Base-by-base conservation (phyloP, 176 grass and related monocot genomes). In the Musa beccarii region DNA sequence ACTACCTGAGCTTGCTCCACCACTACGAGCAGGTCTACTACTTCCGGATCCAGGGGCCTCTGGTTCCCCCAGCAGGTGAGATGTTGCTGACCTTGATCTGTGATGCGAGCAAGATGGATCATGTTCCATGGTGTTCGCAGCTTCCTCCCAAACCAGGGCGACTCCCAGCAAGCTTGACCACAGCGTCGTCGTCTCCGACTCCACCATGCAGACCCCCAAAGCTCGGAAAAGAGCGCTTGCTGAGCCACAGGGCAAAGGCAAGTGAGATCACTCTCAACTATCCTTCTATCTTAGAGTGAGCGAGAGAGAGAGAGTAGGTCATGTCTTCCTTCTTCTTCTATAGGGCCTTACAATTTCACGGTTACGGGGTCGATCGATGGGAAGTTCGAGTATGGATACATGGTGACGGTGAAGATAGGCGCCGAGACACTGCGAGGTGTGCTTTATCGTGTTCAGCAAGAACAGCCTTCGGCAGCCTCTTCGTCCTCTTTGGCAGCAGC, bases 11-110 rank as follows among this genome's bases (percentile, higher is more conserved):
- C 68, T 63, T 86, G 68, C 79, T 89, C 72, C 80, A 83, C 54
- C 80, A 86, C 59, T 89, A 85, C 72, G 87, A 89, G 64, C 83
- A 89, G 75, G 83, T 89, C 34, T 86, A 83, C 80, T 86, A 78
- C 77, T 86, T 89, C 75, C 75, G 81, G 17, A 49, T 77, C 49
- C 72, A 83, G 20, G 87, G 87, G 10, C 66, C 62, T 17, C 72
- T 83, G 19, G 53, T 81, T 49, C 80, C 80, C 49, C 87, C 87
- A 66, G 69, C 87, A 75, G 83, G 85, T 87, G 12, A 34, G 1
- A 13, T 14, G 2, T 0, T 71, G 68, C 17, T 76, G 66, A 77
- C 49, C 21, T 12, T 57, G 2, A 43, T 15, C 63, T 62, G 26
- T 74, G 0, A 16, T 34, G 69, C 17, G 54, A 55, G 17, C 55